Evolutionary conservation across 2,329 filamentous ascomycete genomes (phyloP).

Genomic region (Dactylonectria estremocensis): DNA sequence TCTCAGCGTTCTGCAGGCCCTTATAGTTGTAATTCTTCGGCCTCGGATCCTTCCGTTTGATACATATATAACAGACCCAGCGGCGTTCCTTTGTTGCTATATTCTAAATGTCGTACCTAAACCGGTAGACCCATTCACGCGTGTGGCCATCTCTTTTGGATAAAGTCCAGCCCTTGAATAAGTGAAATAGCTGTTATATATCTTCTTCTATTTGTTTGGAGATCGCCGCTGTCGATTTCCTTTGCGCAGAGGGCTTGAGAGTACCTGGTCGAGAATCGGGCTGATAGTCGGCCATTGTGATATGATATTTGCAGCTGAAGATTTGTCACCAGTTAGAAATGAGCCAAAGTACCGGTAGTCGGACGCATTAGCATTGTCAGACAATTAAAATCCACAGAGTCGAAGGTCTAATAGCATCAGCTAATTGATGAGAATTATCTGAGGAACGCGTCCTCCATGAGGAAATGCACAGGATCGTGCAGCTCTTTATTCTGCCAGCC

Average conservation of each 20-base stretch:
- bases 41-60: not conserved
- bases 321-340: too few relatives aligned
- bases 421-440: too few relatives aligned
- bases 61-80: not conserved
- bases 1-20: not conserved
- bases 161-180: not conserved
- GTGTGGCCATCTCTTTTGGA: not conserved
- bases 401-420: too few relatives aligned
- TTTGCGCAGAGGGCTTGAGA: not conserved
- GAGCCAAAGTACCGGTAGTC: too few relatives aligned
- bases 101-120: not conserved
- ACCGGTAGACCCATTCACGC: not conserved
- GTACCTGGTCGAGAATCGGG: too few relatives aligned
- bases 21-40: not conserved
- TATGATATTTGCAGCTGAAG: too few relatives aligned
- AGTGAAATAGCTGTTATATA: not conserved
- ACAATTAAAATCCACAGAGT: too few relatives aligned
- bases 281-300: too few relatives aligned
- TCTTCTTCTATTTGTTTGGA: not conserved
- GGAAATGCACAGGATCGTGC: too few relatives aligned
- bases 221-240: not conserved
- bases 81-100: not conserved
- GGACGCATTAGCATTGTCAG: too few relatives aligned
- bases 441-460: too few relatives aligned
- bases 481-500: too few relatives aligned